Evolutionary conservation across 202 grass and related monocot species (phyloP), one percentile per base, ranked within the genome.

Genomic region (Tripidium arundinaceum): DNA sequence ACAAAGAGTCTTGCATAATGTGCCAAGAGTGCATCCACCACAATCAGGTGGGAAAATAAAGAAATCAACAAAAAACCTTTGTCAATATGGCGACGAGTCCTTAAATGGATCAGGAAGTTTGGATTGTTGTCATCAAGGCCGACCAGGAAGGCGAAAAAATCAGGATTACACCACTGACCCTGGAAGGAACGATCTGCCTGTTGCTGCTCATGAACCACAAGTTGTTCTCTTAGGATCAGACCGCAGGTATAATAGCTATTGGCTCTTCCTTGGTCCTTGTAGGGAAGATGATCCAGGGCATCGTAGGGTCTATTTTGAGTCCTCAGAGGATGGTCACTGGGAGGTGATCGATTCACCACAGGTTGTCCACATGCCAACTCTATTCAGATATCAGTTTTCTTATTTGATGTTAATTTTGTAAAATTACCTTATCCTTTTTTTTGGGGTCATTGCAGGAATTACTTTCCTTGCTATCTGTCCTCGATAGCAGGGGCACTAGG

Each of bases 271-370:
- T 86, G 92, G 97, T 64, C 92, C 86, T 59, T 99, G 97, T 81
- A 86, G 68, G 29, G 69, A 74, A 81, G 86, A 93, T 81, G 97
- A 99, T 88, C 97, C 92, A 65, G 92, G 97, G 33, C 97, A 99
- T 77, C 89, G 83, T 16, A 96, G 91, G 83, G 90, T 99, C 40
- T 99, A 93, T 78, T 96, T 93, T n/a, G 97, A 99, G 73, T 99
- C 97, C 79, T 96, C 97, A 62, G 90, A 99, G 68, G 97, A 99
- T 90, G 92, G 97, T 39, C 92, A 90, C 49, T 96, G 90, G 92
- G 92, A 99, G 81, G 87, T 96, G 77, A 91, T 99, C 47, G 92
- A 99, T 90, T 85, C 90, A 68, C 76, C 92, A 86, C 80, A 99
- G 97, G 97, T 99, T 81, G 78, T 78, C 37, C 40, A 66, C 83